Base-by-base conservation (phyloP, 768 basidiomycete genomes). In the Tremella mesenterica region DNA sequence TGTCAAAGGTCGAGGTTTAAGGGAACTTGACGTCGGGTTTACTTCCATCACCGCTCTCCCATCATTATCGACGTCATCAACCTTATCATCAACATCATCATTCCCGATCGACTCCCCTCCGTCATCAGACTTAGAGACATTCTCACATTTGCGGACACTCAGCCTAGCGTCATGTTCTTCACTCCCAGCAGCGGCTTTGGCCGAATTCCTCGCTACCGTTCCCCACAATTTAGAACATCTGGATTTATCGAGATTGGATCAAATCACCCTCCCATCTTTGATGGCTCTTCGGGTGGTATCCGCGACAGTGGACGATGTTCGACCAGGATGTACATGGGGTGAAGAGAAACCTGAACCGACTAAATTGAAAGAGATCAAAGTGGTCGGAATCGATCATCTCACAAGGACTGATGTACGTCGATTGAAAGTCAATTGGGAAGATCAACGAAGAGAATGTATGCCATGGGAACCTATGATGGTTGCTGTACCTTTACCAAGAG, bases 311-410 rank as follows among this genome's bases (percentile, higher is more conserved):
- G 26, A 48, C n/a, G n/a, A 39, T 53, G 12, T 18, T 43, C 41
- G 21, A 44, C n/a, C 3, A 3, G 14, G 34, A 6, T 21, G 21
- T 14, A 2, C 44, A 28, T 16, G 39, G 30, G 2, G 41, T 25
- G 26, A 20, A 20, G 41, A 28, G 25, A 18, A 41, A 23, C 38
- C 18, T 14, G 41, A 14, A n/a, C 45, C 57, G 1, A 60, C 58
- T 6, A 16, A 18, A 5, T 36, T 68, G 45, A 50, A 43, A n/a
- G 57, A 65, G 23, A 56, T 68, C 53, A 64, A 59, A 33, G 18
- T 68, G 26, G 57, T 65, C 3, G 66, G 66, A 16, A 68, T 68
- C 26, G 66, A 68, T 57, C 61, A 63, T 58, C 55, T 68, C 33
- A 68, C 66, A 1, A 46, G 57, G 23, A 49, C 39, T 27, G 61